These are phyloP conservation scores for Sicyos baderoa DNA, from an alignment of 306 rosid species.

Conservation along the genomic window DNA sequence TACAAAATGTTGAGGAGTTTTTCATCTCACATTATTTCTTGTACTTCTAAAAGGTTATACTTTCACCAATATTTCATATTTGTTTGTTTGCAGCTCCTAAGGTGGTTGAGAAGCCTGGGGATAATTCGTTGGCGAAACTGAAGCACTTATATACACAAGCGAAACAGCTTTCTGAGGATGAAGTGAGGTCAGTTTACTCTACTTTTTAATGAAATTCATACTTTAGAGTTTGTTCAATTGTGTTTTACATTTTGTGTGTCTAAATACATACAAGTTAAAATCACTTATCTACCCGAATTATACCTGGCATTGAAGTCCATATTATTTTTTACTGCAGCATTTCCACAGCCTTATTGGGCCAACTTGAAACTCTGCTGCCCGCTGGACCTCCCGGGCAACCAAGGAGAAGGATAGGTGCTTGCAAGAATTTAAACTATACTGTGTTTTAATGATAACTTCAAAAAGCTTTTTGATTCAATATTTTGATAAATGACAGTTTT, in stretches of 20 bases:
- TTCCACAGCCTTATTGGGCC: slow-evolving; percentile 43
- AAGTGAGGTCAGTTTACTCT: slow-evolving; percentile 47
- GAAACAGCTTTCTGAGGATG: slow-evolving; percentile 71
- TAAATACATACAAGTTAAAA: neutral
- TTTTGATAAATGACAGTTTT: slow-evolving; percentile 1
- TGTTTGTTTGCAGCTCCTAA: slow-evolving; percentile 27
- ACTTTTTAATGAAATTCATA: slow-evolving; percentile 20
- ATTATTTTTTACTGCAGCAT: slow-evolving; percentile 47
- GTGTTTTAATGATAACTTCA: slow-evolving; percentile 10
- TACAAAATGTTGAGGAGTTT: neutral
- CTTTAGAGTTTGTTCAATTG: neutral
- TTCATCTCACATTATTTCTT: neutral
- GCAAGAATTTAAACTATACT: slow-evolving; percentile 5
- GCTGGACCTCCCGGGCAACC: slow-evolving; percentile 69
- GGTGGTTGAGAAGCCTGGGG: slow-evolving; percentile 95
- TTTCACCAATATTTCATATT: neutral
- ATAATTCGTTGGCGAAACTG: slow-evolving; percentile 60
- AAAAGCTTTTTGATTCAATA: slow-evolving; percentile 9
- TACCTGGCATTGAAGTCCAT: slow-evolving; percentile 4
- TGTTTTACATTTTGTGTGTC: slow-evolving; percentile 4
- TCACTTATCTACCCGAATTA: neutral
- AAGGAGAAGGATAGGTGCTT: slow-evolving; percentile 78
- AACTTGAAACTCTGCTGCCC: slow-evolving; percentile 71
- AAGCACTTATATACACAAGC: slow-evolving; percentile 63
- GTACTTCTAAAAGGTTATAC: neutral